A percentile compares a stretch with the other conserved stretches of the same genome.
These are phyloP conservation scores for Phytophthora ohioensis DNA, from an alignment of 352 stramenopile species.

Conservation along the genomic window DNA sequence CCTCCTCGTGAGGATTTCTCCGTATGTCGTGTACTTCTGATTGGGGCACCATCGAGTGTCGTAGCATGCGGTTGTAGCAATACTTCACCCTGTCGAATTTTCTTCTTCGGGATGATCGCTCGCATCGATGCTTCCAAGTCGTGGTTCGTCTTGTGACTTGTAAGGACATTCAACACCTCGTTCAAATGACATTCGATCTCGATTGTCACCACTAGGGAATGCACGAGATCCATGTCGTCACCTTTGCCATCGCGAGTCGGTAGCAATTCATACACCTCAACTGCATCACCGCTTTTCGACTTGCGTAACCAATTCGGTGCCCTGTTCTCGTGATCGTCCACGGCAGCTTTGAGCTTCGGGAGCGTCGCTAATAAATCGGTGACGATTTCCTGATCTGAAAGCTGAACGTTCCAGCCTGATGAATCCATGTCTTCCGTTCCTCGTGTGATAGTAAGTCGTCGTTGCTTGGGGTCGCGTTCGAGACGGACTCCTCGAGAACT, in stretches of 20 bases:
- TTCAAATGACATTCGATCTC: slow-evolving; percentile 71
- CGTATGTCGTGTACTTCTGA: slow-evolving; percentile 14
- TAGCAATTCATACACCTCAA: slow-evolving; percentile 60
- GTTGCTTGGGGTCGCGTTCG: slow-evolving; percentile 28
- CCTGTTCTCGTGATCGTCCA: slow-evolving; percentile 44
- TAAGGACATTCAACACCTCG: slow-evolving; percentile 69
- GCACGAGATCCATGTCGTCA: slow-evolving; percentile 63
- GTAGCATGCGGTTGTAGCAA: slow-evolving; percentile 40
- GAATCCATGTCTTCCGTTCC: slow-evolving; percentile 19
- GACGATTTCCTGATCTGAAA: slow-evolving; percentile 55
- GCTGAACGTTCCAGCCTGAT: slow-evolving; percentile 26
- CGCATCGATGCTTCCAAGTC: slow-evolving; percentile 60
- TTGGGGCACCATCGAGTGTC: slow-evolving; percentile 32
- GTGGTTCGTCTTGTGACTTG: slow-evolving; percentile 50
- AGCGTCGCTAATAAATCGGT: slow-evolving; percentile 54
- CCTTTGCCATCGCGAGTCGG: slow-evolving; percentile 39
- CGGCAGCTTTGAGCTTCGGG: slow-evolving; percentile 51
- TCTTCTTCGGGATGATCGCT: slow-evolving; percentile 49
- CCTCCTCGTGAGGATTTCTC: slow-evolving; percentile 22
- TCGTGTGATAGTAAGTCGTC: slow-evolving; percentile 35
- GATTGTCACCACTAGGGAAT: slow-evolving; percentile 57
- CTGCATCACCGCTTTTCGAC: slow-evolving; percentile 51
- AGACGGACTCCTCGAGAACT: slow-evolving; percentile 38
- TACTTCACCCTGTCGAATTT: slow-evolving; percentile 42
- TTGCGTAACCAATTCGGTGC: slow-evolving; percentile 53